These are phyloP conservation scores for Phyllosticta citribraziliensis DNA, from an alignment of 2,329 filamentous ascomycete genomes.

Conservation along the genomic window DNA sequence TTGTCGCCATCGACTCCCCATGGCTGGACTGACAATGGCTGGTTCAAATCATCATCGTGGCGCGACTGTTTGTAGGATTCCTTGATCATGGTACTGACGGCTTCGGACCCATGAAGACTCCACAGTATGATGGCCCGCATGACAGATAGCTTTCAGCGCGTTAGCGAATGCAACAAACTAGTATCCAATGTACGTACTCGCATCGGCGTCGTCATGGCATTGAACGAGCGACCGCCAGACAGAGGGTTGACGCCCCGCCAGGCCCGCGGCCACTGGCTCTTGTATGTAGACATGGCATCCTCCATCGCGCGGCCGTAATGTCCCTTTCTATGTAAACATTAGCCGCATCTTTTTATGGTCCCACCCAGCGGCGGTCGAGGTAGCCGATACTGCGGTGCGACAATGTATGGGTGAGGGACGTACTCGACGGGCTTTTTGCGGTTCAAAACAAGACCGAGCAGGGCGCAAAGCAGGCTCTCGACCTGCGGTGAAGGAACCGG, in stretches of 20 bases:
- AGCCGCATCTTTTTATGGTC: slow-evolving; percentile 12
- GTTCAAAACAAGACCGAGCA: slow-evolving; percentile 82
- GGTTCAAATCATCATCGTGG: slow-evolving; percentile 68
- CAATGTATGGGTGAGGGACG: slow-evolving; percentile 30
- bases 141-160: slow-evolving; percentile 57
- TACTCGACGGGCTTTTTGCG: slow-evolving; percentile 99
- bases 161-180: slow-evolving; percentile 15
- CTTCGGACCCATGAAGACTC: slow-evolving; percentile 81
- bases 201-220: slow-evolving; percentile 69
- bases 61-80: slow-evolving; percentile 81
- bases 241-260: slow-evolving; percentile 83
- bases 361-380: not conserved
- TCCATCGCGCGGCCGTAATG: slow-evolving; percentile 91
- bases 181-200: slow-evolving; percentile 50
- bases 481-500: slow-evolving; percentile 70
- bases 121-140: slow-evolving; percentile 77
- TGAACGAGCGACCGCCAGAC: slow-evolving; percentile 69
- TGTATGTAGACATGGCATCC: slow-evolving; percentile 78
- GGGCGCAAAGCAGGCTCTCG: slow-evolving; percentile 79
- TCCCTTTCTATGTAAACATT: slow-evolving; percentile 55
- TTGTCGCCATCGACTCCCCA: slow-evolving; percentile 89
- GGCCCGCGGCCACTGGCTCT: slow-evolving; percentile 73
- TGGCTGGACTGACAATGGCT: slow-evolving; percentile 78
- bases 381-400: not conserved
- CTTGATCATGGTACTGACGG: slow-evolving; percentile 70